Evolutionary conservation across 73 alveolate genomes (phyloP), one percentile per base, ranked within the genome.

Genomic region (Paramecium octaurelia): DNA sequence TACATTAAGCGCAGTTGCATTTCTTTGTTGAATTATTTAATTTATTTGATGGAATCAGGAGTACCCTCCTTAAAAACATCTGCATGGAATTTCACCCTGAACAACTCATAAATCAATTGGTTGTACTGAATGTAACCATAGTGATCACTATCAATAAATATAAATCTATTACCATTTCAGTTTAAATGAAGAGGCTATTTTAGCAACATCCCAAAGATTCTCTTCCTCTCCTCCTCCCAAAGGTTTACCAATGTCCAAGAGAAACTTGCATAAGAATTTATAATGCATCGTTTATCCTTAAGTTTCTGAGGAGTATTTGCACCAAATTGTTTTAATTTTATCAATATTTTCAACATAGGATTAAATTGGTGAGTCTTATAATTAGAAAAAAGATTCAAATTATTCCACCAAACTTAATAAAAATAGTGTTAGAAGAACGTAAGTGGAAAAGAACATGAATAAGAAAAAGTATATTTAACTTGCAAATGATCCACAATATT

Each of bases 151-250:
- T 0, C 1, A 27, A 21, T 31, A 44, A 1, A 11, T 44, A 0
- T 11, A 9, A 24, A 80, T 80, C 1, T n/a, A 18, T 2, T 44
- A 27, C 70, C 84, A 64, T 48, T 46, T 80, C 10, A 80, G 7
- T 80, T 80, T 43, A 48, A 42, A 80, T 20, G 76, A 23, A 7
- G 91, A 80, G 24, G 91, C 91, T 6, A 44, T 31, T 80, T 80
- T 80, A 3, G 91, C 91, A 23, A 40, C 57, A 80, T 80, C 91
- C 91, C 91, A 80, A 8, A 80, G 34, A 80, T 80, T 80, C 24
- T 80, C 70, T 2, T 46, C 75, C 7, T 42, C 58, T 0, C 48
- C 73, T 42, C 46, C 43, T 43, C 91, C 91, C 0, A 80, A 46
- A 9, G 91, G 91, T 80, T 80, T 43, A 0, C 91, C 91, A 44